Evolutionary conservation across 2,329 filamentous ascomycete genomes (phyloP).

Genomic region (Phaeosphaeria sp.): DNA sequence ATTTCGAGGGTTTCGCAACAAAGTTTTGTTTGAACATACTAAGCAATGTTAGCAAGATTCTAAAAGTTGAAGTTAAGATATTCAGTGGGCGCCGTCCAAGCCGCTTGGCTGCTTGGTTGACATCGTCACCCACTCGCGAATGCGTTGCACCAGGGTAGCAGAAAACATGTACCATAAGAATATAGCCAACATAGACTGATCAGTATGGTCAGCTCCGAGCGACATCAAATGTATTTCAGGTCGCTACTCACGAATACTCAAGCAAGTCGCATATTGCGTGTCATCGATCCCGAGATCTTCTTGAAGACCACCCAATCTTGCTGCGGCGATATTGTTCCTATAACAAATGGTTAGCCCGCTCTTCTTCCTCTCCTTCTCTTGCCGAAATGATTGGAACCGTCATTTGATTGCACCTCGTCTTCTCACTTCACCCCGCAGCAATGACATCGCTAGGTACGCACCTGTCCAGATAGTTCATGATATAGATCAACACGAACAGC

Average conservation of each 20-base stretch:
- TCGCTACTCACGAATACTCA: constrained; percentile 34
- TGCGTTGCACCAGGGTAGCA: no score
- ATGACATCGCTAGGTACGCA: neutral
- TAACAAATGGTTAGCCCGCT: neutral
- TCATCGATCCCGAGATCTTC: constrained; percentile 38
- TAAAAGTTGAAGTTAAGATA: neutral
- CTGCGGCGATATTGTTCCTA: constrained; percentile 45
- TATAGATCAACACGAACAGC: constrained; percentile 46
- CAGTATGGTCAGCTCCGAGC: neutral
- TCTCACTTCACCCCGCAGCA: neutral
- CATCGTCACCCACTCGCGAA: no score
- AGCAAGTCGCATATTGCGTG: constrained; percentile 43
- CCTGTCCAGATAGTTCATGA: constrained; percentile 42
- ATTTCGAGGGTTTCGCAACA: neutral
- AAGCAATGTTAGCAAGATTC: neutral
- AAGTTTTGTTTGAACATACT: neutral
- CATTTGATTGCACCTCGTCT: neutral
- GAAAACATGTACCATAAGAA: neutral
- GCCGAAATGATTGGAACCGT: neutral
- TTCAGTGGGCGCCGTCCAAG: neutral
- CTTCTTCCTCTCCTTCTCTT: constrained; percentile 7
- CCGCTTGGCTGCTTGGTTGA: neutral
- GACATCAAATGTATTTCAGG: no score
- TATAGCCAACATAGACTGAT: constrained; percentile 14
- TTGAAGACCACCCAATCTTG: constrained; percentile 41